A percentile compares a stretch with the other conserved stretches of the same genome.
Evolutionary conservation across 2,329 filamentous ascomycete species (phyloP).

Genomic region (Sclerotinia trifoliorum): DNA sequence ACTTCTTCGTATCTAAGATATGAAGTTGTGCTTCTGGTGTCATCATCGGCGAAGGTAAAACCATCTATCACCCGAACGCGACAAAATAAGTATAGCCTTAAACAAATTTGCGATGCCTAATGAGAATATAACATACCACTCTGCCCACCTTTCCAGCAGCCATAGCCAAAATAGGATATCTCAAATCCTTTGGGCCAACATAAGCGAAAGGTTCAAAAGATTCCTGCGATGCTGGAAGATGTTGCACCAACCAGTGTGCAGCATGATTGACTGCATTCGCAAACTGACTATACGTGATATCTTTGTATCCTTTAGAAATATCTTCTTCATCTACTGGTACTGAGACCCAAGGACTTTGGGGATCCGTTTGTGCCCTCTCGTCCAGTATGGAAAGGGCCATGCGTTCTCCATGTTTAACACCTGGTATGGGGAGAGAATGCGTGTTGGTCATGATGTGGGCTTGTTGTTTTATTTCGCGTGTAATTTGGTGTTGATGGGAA

Average conservation of each 20-base stretch:
- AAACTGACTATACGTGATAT: constrained; percentile 7
- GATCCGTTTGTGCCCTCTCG: constrained; percentile 2
- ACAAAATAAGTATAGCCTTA: background rate
- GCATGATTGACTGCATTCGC: constrained; percentile 14
- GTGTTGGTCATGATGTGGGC: background rate
- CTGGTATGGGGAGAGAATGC: constrained; percentile 1
- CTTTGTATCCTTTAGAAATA: constrained; percentile 8
- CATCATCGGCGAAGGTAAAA: constrained; percentile 15
- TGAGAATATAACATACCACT: constrained; percentile 3
- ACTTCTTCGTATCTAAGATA: background rate
- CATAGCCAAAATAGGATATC: constrained; percentile 16
- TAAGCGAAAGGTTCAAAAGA: constrained; percentile 2
- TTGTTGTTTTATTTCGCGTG: too few species aligned
- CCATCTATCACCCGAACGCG: background rate
- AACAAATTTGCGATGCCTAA: background rate
- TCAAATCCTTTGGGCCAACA: constrained; percentile 7
- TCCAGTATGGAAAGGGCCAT: constrained; percentile 14
- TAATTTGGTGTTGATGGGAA: background rate
- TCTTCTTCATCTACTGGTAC: background rate
- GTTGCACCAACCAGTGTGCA: constrained; percentile 6
- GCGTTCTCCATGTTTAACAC: constrained; percentile 17
- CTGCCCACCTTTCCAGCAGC: constrained; percentile 3
- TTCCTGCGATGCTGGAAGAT: background rate
- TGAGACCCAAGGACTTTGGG: constrained; percentile 16
- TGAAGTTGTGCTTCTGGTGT: constrained; percentile 3